Evolutionary conservation across 148 eudicot species (phyloP).

Genomic region (Cornus controversa): DNA sequence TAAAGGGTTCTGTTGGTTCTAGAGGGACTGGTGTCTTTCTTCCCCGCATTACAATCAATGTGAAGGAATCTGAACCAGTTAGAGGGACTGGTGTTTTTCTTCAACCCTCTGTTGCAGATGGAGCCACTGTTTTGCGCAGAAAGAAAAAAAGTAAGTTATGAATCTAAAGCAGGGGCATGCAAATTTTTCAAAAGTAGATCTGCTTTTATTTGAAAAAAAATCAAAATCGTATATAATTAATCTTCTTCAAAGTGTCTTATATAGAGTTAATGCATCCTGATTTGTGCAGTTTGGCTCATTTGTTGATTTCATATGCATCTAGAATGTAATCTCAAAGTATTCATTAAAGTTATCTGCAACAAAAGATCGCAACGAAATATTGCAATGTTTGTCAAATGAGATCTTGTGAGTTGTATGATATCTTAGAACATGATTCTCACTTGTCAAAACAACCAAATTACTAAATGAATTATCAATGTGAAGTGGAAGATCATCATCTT

Average conservation of each 20-base stretch:
- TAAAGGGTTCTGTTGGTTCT: not conserved
- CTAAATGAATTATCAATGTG: too few species aligned
- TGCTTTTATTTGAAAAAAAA: not conserved
- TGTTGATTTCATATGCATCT: not conserved
- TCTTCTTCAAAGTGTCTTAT: not conserved
- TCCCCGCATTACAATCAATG: slow-evolving; percentile 1
- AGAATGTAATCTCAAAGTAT: too few species aligned
- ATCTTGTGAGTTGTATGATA: too few species aligned
- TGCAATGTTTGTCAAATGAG: too few species aligned
- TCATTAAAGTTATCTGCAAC: too few species aligned
- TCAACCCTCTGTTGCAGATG: slow-evolving; percentile 5
- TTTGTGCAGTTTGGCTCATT: not conserved
- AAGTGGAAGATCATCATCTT: too few species aligned
- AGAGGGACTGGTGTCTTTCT: slow-evolving; percentile 23
- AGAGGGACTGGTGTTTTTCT: slow-evolving; percentile 20
- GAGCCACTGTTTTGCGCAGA: not conserved
- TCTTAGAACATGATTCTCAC: too few species aligned
- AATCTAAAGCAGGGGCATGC: not conserved
- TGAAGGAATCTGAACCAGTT: not conserved
- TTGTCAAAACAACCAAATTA: too few species aligned
- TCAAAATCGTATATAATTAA: not conserved
- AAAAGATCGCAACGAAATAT: too few species aligned
- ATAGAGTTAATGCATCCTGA: too few species aligned
- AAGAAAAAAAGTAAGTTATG: slow-evolving; percentile 10
- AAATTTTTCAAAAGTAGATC: not conserved